phyloP scores from a whole-genome alignment of 176 grass and related monocot species.

The Oryza coarctata region DNA sequence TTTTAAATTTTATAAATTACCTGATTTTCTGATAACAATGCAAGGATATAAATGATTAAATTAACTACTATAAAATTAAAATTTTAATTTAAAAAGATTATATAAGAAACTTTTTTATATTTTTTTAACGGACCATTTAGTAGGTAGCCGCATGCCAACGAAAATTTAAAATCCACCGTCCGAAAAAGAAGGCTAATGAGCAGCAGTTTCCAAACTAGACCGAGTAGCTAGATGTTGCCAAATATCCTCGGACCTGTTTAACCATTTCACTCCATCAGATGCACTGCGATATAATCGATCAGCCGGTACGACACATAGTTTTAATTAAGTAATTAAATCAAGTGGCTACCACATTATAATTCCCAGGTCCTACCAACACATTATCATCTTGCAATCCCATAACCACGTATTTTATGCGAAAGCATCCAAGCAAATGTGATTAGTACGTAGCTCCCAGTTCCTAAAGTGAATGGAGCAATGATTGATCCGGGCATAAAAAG shows the following conservation, averaged over 20 bases:
- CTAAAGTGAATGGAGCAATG: conserved; percentile 19
- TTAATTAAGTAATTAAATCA: not conserved
- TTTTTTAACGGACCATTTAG: no score
- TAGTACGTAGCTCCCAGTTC: not conserved
- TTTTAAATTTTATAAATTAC: no score
- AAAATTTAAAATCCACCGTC: no score
- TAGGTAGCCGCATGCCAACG: no score
- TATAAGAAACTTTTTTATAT: no score
- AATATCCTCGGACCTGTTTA: not conserved
- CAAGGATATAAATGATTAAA: no score
- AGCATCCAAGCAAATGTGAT: not conserved
- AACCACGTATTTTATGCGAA: not conserved
- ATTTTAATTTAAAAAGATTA: no score
- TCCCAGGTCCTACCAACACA: not conserved
- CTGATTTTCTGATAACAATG: no score
- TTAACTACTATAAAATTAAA: no score
- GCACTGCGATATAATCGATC: not conserved
- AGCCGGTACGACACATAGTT: not conserved
- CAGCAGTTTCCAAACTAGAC: not conserved
- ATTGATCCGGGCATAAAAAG: conserved; percentile 26
- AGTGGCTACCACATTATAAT: not conserved
- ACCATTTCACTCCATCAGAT: not conserved
- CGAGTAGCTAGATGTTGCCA: conserved; percentile 17
- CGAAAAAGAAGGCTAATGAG: no score
- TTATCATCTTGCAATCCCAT: conserved; percentile 7